Evolutionary conservation across 441 rosid genomes (phyloP).

Genomic region (Erodium moschatum): DNA sequence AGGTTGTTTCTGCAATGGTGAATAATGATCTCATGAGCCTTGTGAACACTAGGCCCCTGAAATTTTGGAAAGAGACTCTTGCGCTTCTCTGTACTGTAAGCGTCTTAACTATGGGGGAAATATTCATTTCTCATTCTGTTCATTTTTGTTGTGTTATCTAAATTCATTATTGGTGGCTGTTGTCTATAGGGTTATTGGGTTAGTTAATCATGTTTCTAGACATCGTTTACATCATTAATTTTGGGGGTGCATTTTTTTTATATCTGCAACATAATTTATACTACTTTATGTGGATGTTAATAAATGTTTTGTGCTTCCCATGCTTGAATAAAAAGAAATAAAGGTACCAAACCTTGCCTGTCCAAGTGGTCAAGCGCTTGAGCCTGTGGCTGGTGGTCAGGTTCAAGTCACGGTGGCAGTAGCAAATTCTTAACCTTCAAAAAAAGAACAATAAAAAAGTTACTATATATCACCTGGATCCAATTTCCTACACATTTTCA

Average conservation of each 20-base stretch:
- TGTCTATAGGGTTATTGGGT: not conserved
- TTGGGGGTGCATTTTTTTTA: no score
- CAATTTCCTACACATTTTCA: no score
- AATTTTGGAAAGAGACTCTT: slow-evolving; percentile 95
- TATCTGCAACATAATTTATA: not conserved
- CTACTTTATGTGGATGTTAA: not conserved
- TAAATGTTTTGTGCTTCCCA: not conserved
- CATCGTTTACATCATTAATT: not conserved
- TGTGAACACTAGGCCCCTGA: slow-evolving; percentile 65
- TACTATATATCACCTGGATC: no score
- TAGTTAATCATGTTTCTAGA: not conserved
- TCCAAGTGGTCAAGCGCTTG: not conserved
- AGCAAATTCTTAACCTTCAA: no score
- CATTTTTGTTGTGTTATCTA: not conserved
- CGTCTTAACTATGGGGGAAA: slow-evolving; percentile 17
- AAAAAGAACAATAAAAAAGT: no score
- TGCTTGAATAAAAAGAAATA: not conserved
- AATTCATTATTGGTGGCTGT: not conserved
- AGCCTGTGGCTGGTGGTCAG: not conserved
- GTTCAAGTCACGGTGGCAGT: not conserved
- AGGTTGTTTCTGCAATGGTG: slow-evolving; percentile 96
- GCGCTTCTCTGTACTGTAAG: slow-evolving; percentile 93
- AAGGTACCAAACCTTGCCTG: not conserved
- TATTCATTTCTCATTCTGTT: not conserved
- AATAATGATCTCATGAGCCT: slow-evolving; percentile 77